phyloP scores from a whole-genome alignment of 176 grass and related monocot species.

The Oryza officinalis region DNA sequence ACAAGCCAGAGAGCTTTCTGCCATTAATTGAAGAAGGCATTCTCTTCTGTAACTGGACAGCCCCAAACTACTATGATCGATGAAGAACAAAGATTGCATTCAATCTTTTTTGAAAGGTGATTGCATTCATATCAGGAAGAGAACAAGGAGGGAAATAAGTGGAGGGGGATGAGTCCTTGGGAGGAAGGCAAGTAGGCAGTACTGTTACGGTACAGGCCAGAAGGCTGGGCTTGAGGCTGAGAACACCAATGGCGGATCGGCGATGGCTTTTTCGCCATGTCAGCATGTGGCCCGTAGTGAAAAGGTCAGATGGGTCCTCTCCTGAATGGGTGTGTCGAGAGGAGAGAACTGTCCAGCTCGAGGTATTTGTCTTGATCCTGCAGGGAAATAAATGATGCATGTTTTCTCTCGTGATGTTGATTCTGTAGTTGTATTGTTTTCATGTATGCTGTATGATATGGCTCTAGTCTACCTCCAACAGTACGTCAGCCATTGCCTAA shows the following conservation, averaged over 20 bases:
- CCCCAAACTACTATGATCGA: neutral
- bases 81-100: neutral
- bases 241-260: neutral
- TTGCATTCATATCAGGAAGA: neutral
- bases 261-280: neutral
- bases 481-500: neutral
- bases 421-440: neutral
- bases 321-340: neutral
- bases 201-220: neutral
- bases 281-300: neutral
- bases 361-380: neutral
- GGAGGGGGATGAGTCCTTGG: neutral
- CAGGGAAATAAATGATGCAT: neutral
- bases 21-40: neutral
- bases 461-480: neutral
- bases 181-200: neutral
- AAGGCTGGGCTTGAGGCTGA: neutral
- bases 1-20: slow-evolving; percentile 26
- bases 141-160: slow-evolving; percentile 2
- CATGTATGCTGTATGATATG: neutral
- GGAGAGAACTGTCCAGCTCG: neutral
- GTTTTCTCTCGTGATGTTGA: neutral
- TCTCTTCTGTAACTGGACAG: neutral
- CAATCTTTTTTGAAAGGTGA: too few species aligned
- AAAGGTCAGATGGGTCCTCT: neutral